Evolutionary conservation across 2,329 filamentous ascomycete genomes (phyloP), one percentile per base, ranked within the genome.

Genomic region (Fusarium verticillioides): DNA sequence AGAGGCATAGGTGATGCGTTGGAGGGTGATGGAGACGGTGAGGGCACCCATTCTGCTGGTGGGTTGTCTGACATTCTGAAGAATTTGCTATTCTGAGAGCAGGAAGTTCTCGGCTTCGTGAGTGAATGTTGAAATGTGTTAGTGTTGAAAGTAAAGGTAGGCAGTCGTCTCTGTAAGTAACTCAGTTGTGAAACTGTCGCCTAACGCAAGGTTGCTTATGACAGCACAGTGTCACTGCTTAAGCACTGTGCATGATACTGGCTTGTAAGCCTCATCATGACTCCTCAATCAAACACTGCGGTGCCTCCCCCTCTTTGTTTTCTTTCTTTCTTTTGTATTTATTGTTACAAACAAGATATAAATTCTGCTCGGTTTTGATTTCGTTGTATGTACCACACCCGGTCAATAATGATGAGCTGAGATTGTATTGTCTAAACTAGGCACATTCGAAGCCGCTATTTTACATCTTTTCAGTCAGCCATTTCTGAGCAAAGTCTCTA

Each of bases 1-100:
- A 85, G 84, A 60, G 83, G 80, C 44, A 82, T 79, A 40, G 78
- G 74, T 36, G 78, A 79, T 16, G 77, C 62, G 23, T 63, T 66
- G 32, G 73, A 67, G n/a, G 76, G 70, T 54, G 72, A 73, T 21
- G 70, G 67, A 60, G 75, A 75, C 12, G 68, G 50, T 21, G 71
- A 63, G 26, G 67, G 47, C 23, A 50, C 54, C 26, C 43, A 54
- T n/a, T 74, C 66, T 62, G 63, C 53, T 30, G 60, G 50, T 21
- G 64, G 67, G 34, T 52, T 53, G 12, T 72, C 43, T 2, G 75
- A 52, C 72, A 77, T 78, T n/a, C 13, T 56, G 40, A 16, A 26
- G 19, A 19, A 4, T 26, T 46, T n/a, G 1, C 12, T 3, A 1
- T 46, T 10, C 40, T 23, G 4, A 12, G 11, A 37, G 30, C 21